These are phyloP conservation scores for Syzygium malaccense DNA, from an alignment of 441 rosid genomes.

Conservation along the genomic window DNA sequence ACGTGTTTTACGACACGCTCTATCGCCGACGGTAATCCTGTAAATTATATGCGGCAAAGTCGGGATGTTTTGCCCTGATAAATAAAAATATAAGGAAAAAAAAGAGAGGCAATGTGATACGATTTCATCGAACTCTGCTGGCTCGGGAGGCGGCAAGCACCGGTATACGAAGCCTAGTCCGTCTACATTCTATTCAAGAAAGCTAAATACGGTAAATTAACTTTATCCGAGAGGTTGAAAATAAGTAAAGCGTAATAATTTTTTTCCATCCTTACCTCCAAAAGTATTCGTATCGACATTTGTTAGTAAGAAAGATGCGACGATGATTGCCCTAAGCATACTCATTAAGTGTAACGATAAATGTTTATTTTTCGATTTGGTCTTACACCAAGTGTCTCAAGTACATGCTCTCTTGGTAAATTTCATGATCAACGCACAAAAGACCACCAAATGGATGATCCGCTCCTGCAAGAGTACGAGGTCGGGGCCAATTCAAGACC, in stretches of 20 bases:
- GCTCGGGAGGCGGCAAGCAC: too few relatives aligned
- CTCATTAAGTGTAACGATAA: too few relatives aligned
- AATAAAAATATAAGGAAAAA: background rate
- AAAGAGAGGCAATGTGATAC: background rate
- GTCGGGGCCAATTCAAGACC: background rate
- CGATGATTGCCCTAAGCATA: background rate
- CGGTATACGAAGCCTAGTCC: too few relatives aligned
- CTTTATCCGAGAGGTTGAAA: too few relatives aligned
- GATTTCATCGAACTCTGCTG: too few relatives aligned
- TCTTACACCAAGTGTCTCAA: background rate
- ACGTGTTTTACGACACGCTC: background rate
- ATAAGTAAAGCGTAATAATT: too few relatives aligned
- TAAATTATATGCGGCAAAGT: background rate
- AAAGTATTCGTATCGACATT: too few relatives aligned
- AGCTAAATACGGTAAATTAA: too few relatives aligned
- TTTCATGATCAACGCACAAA: background rate
- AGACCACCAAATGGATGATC: background rate
- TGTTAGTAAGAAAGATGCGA: background rate
- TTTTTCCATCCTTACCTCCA: too few relatives aligned
- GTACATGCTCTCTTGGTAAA: background rate
- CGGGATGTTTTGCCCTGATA: background rate
- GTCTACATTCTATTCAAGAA: too few relatives aligned
- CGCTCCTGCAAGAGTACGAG: background rate
- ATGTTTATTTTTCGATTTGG: background rate
- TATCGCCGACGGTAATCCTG: rapidly evolving